Evolutionary conservation across 176 grass and related monocot species (phyloP), one percentile per base, ranked within the genome.

Genomic region (Alloteropsis semialata): DNA sequence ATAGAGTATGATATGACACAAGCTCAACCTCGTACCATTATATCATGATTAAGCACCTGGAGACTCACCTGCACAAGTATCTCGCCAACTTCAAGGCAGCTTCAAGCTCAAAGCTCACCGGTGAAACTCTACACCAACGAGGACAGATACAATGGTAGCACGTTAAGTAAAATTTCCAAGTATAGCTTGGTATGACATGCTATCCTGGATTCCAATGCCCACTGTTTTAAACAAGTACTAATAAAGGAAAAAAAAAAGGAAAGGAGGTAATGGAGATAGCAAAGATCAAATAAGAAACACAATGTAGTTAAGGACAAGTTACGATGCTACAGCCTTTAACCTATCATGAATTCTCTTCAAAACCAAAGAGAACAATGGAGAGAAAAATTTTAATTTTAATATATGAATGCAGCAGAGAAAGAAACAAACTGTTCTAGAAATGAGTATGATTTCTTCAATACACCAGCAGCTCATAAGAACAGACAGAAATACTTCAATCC

Each of bases 71-170:
- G 86, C 96, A 99, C 63, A 99, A 80, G 69, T 96, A 99, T 92
- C 96, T 96, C 76, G 93, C 93, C 75, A 99, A 66, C 89, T 94
- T 99, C 91, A 99, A 86, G 65, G 96, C 84, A 69, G 96, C 96
- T 84, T 99, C 96, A 83, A 99, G 93, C 81, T 96, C 96, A 94
- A 99, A 99, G 81, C 96, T 99, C 89, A 99, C 89, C 73, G 96
- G 94, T 84, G 96, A 99, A 90, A 99, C 96, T 89, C 96, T 99
- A 87, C 33, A 83, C 56, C 46, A 42, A 72, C 60, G 51, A 87
- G 25, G 62, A 65, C 13, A 62, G 63, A 8, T 78, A 38, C 22
- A 65, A 45, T 82, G 30, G 86, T 82, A 82, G 73, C 50, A 13
- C 1, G 37, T 72, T 72, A 73, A 77, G 22, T 64, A 78, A 48